Evolutionary conservation across 2,329 filamentous ascomycete genomes (phyloP), one percentile per base, ranked within the genome.

Genomic region (Fusarium guadeloupense): DNA sequence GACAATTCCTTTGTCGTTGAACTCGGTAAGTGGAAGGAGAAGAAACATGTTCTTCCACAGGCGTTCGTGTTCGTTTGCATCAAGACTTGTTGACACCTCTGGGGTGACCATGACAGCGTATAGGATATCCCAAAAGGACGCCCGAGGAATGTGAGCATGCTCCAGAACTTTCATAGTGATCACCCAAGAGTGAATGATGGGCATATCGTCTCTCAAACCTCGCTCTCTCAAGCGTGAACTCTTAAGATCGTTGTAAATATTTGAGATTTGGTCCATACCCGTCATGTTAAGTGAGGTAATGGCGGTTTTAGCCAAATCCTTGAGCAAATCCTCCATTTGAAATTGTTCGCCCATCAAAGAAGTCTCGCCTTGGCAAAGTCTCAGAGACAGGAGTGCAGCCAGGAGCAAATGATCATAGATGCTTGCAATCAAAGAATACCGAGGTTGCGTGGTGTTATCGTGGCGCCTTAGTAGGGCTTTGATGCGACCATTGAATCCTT

Each of bases 41-140:
- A 81, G 80, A 61, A 89, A 89, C 70, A 88, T 74, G 17, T 75
- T 76, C 50, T 80, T 77, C 88, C 88, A 90, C 5, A 83, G 67
- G 9, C 71, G 71, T 70, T 90, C 88, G 43, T 88, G 80, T 2
- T 72, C 67, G 14, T 76, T 74, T 8, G 78, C 80, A 64, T 88
- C 78, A 2, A 66, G 67, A 19, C 76, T 74, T 4, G 73, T 71
- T 3, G 75, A 64, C 19, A 72, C 51, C 9, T 74, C 72, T 2
- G 76, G 62, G 14, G 69, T 67, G 4, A 78, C 67, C 54, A 86
- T 72, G 10, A 76, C 71, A 6, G 77, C 66, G 54, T 84, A 81
- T 2, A 80, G 69, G 26, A 88, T 62, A 49, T 88, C 85, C 87
- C 87, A 89, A 64, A 90, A 89, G 1, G 81, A 81, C 19, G 77